phyloP scores from a whole-genome alignment of 306 rosid genomes.

The Albizia julibrissin region DNA sequence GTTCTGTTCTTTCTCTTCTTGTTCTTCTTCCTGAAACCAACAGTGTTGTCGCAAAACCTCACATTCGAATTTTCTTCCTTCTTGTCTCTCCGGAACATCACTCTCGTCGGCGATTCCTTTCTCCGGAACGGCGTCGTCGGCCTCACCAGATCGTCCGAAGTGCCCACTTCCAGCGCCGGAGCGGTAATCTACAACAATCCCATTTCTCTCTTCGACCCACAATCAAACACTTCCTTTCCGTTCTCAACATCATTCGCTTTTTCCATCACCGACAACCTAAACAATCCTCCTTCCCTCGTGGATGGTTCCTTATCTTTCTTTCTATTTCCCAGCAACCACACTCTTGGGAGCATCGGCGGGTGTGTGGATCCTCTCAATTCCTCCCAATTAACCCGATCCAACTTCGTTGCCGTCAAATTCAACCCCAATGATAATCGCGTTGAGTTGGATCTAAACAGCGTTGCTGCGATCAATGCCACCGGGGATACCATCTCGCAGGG shows the following conservation, averaged over 20 bases:
- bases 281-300: constrained; percentile 59
- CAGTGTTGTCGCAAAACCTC: constrained; percentile 29
- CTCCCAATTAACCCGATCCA: constrained; percentile 42
- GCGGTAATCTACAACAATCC: constrained; percentile 59
- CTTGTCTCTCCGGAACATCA: constrained; percentile 65
- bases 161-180: constrained; percentile 75
- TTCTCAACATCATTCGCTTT: constrained; percentile 71
- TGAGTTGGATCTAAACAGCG: constrained; percentile 55
- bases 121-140: constrained; percentile 71
- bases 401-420: constrained; percentile 62
- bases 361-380: constrained; percentile 50
- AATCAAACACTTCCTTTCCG: constrained; percentile 55
- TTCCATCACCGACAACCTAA: constrained; percentile 45
- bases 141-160: constrained; percentile 64
- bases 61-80: constrained; percentile 60
- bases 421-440: constrained; percentile 69
- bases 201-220: constrained; percentile 45
- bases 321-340: constrained; percentile 48
- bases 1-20: constrained; percentile 7
- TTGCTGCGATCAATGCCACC: constrained; percentile 48
- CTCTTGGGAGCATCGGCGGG: constrained; percentile 49
- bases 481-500: constrained; percentile 49
- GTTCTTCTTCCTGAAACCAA: background rate
- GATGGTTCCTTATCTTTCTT: constrained; percentile 78
- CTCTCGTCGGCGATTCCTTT: constrained; percentile 81